Base-by-base conservation (phyloP, 1,139 yeast species). In the Wickerhamomyces sp. region DNA sequence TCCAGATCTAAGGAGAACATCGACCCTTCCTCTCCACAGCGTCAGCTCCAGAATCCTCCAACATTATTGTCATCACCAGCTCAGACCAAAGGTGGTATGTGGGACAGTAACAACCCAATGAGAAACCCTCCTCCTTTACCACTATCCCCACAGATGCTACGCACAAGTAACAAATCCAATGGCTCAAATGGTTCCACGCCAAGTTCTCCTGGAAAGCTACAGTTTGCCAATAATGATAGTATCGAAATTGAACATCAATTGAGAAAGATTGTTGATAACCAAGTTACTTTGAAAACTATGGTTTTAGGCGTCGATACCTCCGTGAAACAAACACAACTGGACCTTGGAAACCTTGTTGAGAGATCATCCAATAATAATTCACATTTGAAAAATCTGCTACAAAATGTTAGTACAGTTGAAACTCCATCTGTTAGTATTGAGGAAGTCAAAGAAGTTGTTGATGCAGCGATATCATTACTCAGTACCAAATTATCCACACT, bases 321-420 rank as follows among this genome's bases (percentile, higher is more conserved):
- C 13, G 68, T 71, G 10, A 59, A 62, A 27, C 67, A 65, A 9
- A 70, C 74, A 2, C 66, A 68, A 45, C 46, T 65, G 36, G 76
- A 71, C 43, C 63, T 72, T 43, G 72, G 66, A 14, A 62, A 61
- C 37, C 52, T 72, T 40, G 69, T 70, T 11, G 59, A 66, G 32
- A 60, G 76, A 36, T 70, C 75, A 1, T 52, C 67, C n/a, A 72
- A 71, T 51, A 71, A 72, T 56, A 74, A 72, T 35, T 56, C 62
- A 10, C 73, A 71, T 27, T 59, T 72, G 44, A 61, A 61, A 34
- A 59, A 61, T 43, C 55, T 68, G 41, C 57, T 66, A 32, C 61
- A 52, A 34, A 56, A 48, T 43, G 57, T 56, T 3, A 43, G 51
- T 18, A 18, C 23, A 18, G 23, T 18, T 18, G 23, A 18, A 18